A percentile compares a stretch with the other conserved stretches of the same genome.
These are phyloP conservation scores for Lagenidium giganteum DNA, from an alignment of 352 stramenopile genomes.

Conservation along the genomic window DNA sequence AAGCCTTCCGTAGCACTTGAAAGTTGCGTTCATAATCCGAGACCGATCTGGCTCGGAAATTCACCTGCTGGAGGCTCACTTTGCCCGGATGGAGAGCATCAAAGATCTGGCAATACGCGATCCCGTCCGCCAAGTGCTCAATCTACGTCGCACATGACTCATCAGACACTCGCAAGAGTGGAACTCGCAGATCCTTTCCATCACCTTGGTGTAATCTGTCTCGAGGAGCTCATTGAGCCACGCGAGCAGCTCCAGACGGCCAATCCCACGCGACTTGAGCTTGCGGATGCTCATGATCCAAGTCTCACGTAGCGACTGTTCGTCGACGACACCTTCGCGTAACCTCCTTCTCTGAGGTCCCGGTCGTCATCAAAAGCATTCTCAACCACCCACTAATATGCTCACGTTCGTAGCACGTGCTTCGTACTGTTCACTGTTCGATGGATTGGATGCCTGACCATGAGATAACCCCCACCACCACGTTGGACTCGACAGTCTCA, in stretches of 20 bases:
- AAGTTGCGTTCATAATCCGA: slow-evolving; percentile 69
- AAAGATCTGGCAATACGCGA: slow-evolving; percentile 77
- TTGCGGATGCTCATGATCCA: slow-evolving; percentile 62
- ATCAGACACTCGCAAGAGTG: too few species aligned
- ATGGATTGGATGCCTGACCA: too few species aligned
- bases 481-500: too few species aligned
- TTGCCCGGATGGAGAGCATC: slow-evolving; percentile 67
- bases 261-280: slow-evolving; percentile 71
- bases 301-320: background rate
- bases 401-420: too few species aligned
- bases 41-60: slow-evolving; percentile 45
- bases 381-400: too few species aligned
- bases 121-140: slow-evolving; percentile 72
- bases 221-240: slow-evolving; percentile 81
- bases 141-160: slow-evolving; percentile 27
- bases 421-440: too few species aligned
- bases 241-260: slow-evolving; percentile 65
- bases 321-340: background rate
- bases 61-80: slow-evolving; percentile 47
- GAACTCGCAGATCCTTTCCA: background rate
- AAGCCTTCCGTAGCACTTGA: slow-evolving; percentile 38
- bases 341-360: too few species aligned
- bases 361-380: too few species aligned
- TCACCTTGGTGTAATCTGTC: slow-evolving; percentile 77
- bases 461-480: too few species aligned